These are phyloP conservation scores for Cercophora samala DNA, from an alignment of 495 filamentous ascomycete species.

Conservation along the genomic window DNA sequence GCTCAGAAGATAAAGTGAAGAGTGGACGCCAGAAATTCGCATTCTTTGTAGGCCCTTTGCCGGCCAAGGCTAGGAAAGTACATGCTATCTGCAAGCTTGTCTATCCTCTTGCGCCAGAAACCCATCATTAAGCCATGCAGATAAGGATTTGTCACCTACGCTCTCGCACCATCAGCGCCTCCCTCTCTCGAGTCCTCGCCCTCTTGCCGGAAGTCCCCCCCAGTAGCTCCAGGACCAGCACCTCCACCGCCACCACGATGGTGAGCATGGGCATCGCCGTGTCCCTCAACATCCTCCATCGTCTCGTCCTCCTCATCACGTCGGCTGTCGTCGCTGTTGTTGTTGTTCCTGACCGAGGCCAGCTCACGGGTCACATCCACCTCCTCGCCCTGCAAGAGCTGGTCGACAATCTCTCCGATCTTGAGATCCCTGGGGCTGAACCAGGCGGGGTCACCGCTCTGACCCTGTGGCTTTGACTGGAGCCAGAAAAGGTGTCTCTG, in stretches of 20 bases:
- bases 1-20: not conserved
- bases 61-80: slow-evolving; percentile 28
- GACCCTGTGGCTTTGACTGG: slow-evolving; percentile 80
- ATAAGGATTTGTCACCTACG: slow-evolving; percentile 76
- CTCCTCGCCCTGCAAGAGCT: slow-evolving; percentile 82
- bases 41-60: slow-evolving; percentile 25
- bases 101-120: slow-evolving; percentile 18
- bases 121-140: slow-evolving; percentile 31
- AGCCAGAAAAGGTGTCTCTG: slow-evolving; percentile 94
- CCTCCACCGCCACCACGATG: slow-evolving; percentile 66
- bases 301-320: slow-evolving; percentile 67
- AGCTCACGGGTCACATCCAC: slow-evolving; percentile 79
- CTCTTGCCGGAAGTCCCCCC: slow-evolving; percentile 85
- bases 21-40: slow-evolving; percentile 6
- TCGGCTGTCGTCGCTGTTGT: slow-evolving; percentile 59
- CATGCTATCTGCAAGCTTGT: slow-evolving; percentile 26
- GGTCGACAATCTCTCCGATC: slow-evolving; percentile 80
- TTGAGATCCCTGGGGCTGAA: slow-evolving; percentile 78
- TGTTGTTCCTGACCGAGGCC: slow-evolving; percentile 54
- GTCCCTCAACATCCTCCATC: slow-evolving; percentile 80
- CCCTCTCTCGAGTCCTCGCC: slow-evolving; percentile 83
- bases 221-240: slow-evolving; percentile 80
- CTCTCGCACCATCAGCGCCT: slow-evolving; percentile 93
- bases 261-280: slow-evolving; percentile 55
- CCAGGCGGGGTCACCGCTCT: slow-evolving; percentile 66